Evolutionary conservation across 148 eudicot genomes (phyloP), one percentile per base, ranked within the genome.

Genomic region (Rhododendron henanense): DNA sequence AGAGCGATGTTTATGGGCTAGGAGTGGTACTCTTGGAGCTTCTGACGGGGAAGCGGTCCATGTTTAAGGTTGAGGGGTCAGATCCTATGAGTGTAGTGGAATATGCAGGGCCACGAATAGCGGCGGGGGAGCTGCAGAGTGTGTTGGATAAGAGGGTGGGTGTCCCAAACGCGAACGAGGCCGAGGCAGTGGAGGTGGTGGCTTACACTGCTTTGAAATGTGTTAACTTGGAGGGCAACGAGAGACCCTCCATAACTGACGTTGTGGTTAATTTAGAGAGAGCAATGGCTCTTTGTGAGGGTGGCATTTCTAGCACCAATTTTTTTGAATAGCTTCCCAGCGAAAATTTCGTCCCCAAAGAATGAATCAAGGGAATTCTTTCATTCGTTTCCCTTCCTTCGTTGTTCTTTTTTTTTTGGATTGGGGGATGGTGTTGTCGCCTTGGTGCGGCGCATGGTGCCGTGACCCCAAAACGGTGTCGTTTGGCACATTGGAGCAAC

Each of bases 1-100:
- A 93, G 87, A 93, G 94, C 19, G 94, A 93, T 85, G 90, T 92
- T 6, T 93, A 93, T 83, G 94, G 94, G 19, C 88, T 93, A 21
- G 96, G 94, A 81, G 94, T 93, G 79, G 94, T 93, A 25, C 41
- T 93, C 78, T 65, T 93, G 79, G 94, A 93, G 77, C 89, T 93
- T 55, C 77, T 93, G 78, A 93, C 94, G 5, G 94, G 96, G 53
- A 93, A 92, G 85, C 90, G 84, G 75, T 92, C 96, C 0, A 84
- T 93, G 61, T 93, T 92, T 45, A 92, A 83, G 90, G 87, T 88
- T 2, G 83, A 39, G 14, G 92, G 89, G 53, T 87, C 65, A 33
- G 88, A 89, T 18, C 91, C 93, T 0, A 89, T 84, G 2, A 90
- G 92, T 0, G 88, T 93, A 86, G 94, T 92, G 85, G 96, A 93